These are phyloP conservation scores for Vitis labrusca DNA, from an alignment of 164 flowering plant species.

Conservation along the genomic window DNA sequence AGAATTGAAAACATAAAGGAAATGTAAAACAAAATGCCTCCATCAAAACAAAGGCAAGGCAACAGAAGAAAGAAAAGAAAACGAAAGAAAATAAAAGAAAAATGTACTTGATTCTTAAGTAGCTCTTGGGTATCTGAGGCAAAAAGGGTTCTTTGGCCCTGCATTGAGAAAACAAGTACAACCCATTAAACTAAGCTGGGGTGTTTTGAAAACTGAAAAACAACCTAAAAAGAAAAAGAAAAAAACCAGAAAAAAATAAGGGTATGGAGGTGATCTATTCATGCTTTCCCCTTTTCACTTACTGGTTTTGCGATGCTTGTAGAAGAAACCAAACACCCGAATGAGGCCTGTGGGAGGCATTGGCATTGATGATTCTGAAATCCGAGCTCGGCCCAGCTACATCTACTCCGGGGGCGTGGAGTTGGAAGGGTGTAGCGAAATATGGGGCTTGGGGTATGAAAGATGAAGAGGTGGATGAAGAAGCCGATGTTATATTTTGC, in stretches of 20 bases:
- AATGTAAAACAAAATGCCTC: not conserved
- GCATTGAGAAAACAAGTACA: slow-evolving; percentile 34
- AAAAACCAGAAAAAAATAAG: not conserved
- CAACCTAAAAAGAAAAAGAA: not conserved
- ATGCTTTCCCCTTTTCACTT: slow-evolving; percentile 24
- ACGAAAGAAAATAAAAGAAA: not conserved
- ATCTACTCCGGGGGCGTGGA: slow-evolving; percentile 15
- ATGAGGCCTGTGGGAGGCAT: slow-evolving; percentile 65
- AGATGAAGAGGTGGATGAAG: slow-evolving; percentile 32
- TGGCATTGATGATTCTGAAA: slow-evolving; percentile 41
- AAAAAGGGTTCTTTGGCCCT: slow-evolving; percentile 79
- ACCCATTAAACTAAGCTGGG: slow-evolving; percentile 6
- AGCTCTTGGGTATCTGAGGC: slow-evolving; percentile 94
- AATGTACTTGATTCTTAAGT: slow-evolving; percentile 83
- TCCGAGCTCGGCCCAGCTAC: slow-evolving; percentile 44
- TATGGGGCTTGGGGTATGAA: slow-evolving; percentile 32
- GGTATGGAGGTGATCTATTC: not conserved
- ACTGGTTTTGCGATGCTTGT: slow-evolving; percentile 84
- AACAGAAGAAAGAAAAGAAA: not conserved
- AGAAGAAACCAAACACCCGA: slow-evolving; percentile 90
- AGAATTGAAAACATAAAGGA: not conserved
- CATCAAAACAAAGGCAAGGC: not conserved
- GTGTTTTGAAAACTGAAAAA: not conserved
- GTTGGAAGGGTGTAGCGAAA: slow-evolving; percentile 33
- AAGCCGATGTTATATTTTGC: slow-evolving; percentile 18